Evolutionary conservation across 768 basidiomycete genomes (phyloP).

Genomic region (Aureoboletus auriporus): DNA sequence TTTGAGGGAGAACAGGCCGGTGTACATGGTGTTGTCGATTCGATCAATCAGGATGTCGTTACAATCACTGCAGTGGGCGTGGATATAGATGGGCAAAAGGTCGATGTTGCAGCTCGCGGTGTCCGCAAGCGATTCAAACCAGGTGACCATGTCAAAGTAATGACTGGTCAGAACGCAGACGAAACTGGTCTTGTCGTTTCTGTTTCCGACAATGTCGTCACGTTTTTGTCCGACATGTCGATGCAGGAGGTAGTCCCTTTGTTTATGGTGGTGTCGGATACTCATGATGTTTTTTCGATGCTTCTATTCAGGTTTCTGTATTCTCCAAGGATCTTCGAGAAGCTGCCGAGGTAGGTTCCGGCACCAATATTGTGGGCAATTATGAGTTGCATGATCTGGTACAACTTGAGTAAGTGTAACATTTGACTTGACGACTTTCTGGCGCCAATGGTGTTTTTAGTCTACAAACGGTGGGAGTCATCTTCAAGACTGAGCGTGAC

Average conservation of each 20-base stretch:
- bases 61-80: constrained; percentile 74
- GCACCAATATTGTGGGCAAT: constrained; percentile 84
- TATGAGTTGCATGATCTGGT: constrained; percentile 97
- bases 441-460: constrained; percentile 37
- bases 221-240: constrained; percentile 96
- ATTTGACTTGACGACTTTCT: background rate
- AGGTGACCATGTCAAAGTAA: constrained; percentile 98
- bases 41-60: constrained; percentile 83
- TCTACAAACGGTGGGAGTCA: constrained; percentile 91
- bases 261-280: background rate
- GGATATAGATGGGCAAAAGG: constrained; percentile 82
- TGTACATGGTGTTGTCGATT: constrained; percentile 87
- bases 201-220: constrained; percentile 85
- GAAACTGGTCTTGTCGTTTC: constrained; percentile 96
- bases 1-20: constrained; percentile 97
- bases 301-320: constrained; percentile 70
- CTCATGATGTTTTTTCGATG: constrained; percentile 3
- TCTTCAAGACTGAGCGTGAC: constrained; percentile 95
- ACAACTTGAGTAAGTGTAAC: constrained; percentile 79
- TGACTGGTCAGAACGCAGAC: constrained; percentile 90
- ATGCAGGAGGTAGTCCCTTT: constrained; percentile 77
- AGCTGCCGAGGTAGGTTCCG: constrained; percentile 94
- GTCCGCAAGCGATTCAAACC: constrained; percentile 94
- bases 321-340: constrained; percentile 97
- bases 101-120: constrained; percentile 82